A percentile compares a stretch with the other conserved stretches of the same genome.
These are phyloP conservation scores for Trichophyton mentagrophytes DNA, from an alignment of 2,329 filamentous ascomycete species.

Conservation along the genomic window DNA sequence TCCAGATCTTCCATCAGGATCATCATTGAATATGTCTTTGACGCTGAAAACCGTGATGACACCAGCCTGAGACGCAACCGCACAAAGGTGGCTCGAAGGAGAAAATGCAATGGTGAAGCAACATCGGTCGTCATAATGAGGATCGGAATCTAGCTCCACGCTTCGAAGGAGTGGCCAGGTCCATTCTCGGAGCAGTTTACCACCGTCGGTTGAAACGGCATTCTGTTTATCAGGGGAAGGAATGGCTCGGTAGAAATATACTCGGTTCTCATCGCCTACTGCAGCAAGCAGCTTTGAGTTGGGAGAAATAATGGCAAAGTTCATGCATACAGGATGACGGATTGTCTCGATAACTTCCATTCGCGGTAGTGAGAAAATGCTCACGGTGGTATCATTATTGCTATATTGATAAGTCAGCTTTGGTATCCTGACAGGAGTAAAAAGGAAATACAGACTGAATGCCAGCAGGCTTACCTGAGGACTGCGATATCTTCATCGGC, in stretches of 20 bases:
- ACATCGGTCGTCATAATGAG: conserved; percentile 29
- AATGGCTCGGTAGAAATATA: conserved; percentile 58
- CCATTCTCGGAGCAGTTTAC: conserved; percentile 28
- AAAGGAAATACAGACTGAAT: not conserved
- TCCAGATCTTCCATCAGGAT: conserved; percentile 31
- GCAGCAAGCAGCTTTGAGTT: conserved; percentile 69
- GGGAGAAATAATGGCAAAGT: conserved; percentile 86
- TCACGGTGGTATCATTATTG: conserved; percentile 89
- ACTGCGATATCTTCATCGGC: conserved; percentile 45
- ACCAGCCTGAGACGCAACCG: conserved; percentile 39
- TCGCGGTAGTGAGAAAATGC: conserved; percentile 63
- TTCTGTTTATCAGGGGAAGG: conserved; percentile 21
- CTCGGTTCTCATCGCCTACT: conserved; percentile 73
- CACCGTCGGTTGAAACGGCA: conserved; percentile 18
- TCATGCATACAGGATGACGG: conserved; percentile 71
- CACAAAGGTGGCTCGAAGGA: conserved; percentile 36
- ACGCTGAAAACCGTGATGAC: conserved; percentile 37
- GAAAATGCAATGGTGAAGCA: conserved; percentile 40
- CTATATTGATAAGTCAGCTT: conserved; percentile 51
- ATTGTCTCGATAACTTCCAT: conserved; percentile 57
- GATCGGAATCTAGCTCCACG: conserved; percentile 31
- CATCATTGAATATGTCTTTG: conserved; percentile 23
- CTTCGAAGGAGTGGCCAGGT: conserved; percentile 30
- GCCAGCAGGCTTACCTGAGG: conserved; percentile 31
- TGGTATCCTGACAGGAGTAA: conserved; percentile 23